Base-by-base conservation (phyloP, 306 rosid genomes). In the Prunus armeniaca region DNA sequence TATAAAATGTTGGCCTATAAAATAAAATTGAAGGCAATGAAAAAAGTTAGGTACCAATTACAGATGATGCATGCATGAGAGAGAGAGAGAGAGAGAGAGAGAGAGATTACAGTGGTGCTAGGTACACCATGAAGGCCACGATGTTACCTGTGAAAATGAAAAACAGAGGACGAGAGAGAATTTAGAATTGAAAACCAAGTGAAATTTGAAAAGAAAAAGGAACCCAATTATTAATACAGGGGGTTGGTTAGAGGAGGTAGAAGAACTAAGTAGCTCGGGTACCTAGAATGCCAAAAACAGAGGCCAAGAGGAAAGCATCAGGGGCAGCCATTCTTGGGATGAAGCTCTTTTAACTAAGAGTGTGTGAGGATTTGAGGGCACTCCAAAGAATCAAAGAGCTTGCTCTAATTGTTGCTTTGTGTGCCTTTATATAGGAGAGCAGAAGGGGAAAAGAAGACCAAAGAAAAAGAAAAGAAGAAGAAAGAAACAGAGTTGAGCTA, bases 221-320 rank as follows among this genome's bases (percentile, higher is more conserved):
- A 60, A 14, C 3, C 7, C 7, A 22, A 45, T 12, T 51, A 12
- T 2, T 8, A 62, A 3, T 3, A 52, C 9, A 1, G 27, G 27
- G 27, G 27, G 27, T 25, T 25, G 27, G 27, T 25, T 25, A 25
- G 34, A 24, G 32, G 24, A 34, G 49, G 0, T 6, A 55, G 74
- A 15, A 9, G 74, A 15, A 4, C 9, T 43, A 4, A 15, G 28
- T 24, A 69, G 46, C 61, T 28, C 49, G 45, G 30, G 20, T 5
- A 17, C 6, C 89, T 72, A 86, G 82, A 63, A 86, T 28, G 61
- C 89, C 89, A 61, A 86, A 83, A 60, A 72, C 61, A n/a, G 67
- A 49, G 78, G 87, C 80, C 82, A 83, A 17, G 61, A 43, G 72
- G 45, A 54, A 60, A 67, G 55, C 24, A 46, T 49, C 54, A 22